These are phyloP conservation scores for Boletus rufocinnamomeus DNA, from an alignment of 768 basidiomycete species.

Conservation along the genomic window DNA sequence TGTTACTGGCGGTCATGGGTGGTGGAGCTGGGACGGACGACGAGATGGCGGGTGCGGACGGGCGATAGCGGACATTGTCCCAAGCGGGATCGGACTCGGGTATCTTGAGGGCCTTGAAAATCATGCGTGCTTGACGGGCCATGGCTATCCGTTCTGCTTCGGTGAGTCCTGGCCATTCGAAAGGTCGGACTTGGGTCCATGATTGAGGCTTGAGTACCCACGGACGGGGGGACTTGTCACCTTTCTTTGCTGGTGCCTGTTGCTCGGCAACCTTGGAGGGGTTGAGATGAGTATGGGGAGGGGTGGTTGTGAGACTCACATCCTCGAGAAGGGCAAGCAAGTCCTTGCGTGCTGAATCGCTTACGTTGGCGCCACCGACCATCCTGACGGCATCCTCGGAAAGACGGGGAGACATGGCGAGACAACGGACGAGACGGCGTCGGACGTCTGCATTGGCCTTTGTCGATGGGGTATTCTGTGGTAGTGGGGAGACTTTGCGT, in stretches of 20 bases:
- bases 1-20: slow-evolving; percentile 20
- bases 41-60: slow-evolving; percentile 15
- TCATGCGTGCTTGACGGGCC: slow-evolving; percentile 52
- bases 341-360: slow-evolving; percentile 40
- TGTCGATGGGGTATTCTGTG: slow-evolving; percentile 22
- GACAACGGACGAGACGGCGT: slow-evolving; percentile 50
- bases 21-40: slow-evolving; percentile 20
- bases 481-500: slow-evolving; percentile 35
- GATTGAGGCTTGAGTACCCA: slow-evolving; percentile 58
- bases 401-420: slow-evolving; percentile 52
- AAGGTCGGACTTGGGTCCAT: slow-evolving; percentile 74
- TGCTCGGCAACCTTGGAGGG: slow-evolving; percentile 53
- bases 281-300: background rate
- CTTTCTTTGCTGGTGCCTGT: slow-evolving; percentile 33
- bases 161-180: slow-evolving; percentile 54
- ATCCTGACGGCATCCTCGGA: slow-evolving; percentile 39
- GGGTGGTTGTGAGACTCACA: slow-evolving; percentile 35
- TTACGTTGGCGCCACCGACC: slow-evolving; percentile 46
- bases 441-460: slow-evolving; percentile 29
- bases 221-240: slow-evolving; percentile 38
- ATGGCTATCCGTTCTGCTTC: slow-evolving; percentile 51
- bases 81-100: slow-evolving; percentile 64
- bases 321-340: slow-evolving; percentile 51
- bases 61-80: slow-evolving; percentile 49
- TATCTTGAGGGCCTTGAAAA: slow-evolving; percentile 52